phyloP scores from a whole-genome alignment of 371 early-diverging fungal genomes.

The Cokeromyces recurvatus region DNA sequence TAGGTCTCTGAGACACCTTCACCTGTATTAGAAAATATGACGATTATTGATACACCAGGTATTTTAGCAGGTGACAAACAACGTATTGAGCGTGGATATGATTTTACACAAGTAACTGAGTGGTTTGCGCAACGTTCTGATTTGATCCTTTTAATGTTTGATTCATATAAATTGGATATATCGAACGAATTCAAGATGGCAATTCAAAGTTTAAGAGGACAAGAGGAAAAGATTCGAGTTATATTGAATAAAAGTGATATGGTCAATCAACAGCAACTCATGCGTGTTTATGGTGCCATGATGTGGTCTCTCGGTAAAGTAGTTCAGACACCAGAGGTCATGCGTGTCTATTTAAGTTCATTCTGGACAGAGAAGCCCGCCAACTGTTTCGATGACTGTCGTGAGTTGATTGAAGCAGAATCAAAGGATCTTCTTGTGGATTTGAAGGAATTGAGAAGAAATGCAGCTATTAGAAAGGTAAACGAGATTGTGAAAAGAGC shows the following conservation, averaged over 20 bases:
- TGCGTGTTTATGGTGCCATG: conserved; percentile 89
- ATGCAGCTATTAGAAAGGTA: conserved; percentile 84
- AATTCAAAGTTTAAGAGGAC: conserved; percentile 72
- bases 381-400: conserved; percentile 70
- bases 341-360: conserved; percentile 79
- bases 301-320: conserved; percentile 95
- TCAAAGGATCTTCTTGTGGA: conserved; percentile 75
- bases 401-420: conserved; percentile 68
- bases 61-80: conserved; percentile 87
- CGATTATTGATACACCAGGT: conserved; percentile 86
- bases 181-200: conserved; percentile 86
- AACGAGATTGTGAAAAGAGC: conserved; percentile 91
- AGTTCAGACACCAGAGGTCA: conserved; percentile 83
- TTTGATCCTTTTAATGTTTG: conserved; percentile 81
- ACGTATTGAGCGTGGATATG: conserved; percentile 73
- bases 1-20: conserved; percentile 72
- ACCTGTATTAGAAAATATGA: conserved; percentile 75
- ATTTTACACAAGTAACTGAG: conserved; percentile 75
- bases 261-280: conserved; percentile 81
- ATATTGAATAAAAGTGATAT: conserved; percentile 87
- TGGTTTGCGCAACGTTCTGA: conserved; percentile 92
- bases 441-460: conserved; percentile 71
- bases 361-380: conserved; percentile 79
- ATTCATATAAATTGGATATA: conserved; percentile 87
- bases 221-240: conserved; percentile 83